Percentiles rank a stretch among this genome's conserved stretches.
Conservation (phyloP, 2,329 filamentous ascomycete genomes). For the Pyrenophora graminea region DNA sequence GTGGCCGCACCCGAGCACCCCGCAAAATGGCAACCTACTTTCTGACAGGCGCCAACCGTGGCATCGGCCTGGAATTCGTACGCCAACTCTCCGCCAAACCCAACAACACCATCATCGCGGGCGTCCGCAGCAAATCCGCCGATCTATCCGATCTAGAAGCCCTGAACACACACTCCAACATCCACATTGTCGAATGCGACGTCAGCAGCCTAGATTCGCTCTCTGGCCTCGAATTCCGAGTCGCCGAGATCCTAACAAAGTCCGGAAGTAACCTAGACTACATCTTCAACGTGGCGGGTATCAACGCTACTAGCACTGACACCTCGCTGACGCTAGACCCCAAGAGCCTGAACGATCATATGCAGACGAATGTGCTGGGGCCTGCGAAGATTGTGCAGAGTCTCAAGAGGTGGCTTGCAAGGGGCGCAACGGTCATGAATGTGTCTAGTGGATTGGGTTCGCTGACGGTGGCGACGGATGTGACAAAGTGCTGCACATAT, state of each 20-base stretch:
- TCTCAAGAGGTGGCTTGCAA: constrained; percentile 38
- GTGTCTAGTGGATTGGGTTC: constrained; percentile 42
- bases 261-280: constrained; percentile 49
- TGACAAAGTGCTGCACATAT: constrained; percentile 47
- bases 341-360: constrained; percentile 46
- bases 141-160: constrained; percentile 37
- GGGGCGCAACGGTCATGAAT: constrained; percentile 42
- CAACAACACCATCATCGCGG: constrained; percentile 48
- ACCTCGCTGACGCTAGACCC: constrained; percentile 48
- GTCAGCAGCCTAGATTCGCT: constrained; percentile 39
- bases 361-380: constrained; percentile 54
- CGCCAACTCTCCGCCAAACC: constrained; percentile 37
- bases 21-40: constrained; percentile 39
- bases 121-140: constrained; percentile 42
- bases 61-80: constrained; percentile 39
- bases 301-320: constrained; percentile 46
- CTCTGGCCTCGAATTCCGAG: constrained; percentile 43
- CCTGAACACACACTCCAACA: constrained; percentile 26
- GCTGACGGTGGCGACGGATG: constrained; percentile 35
- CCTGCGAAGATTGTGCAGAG: constrained; percentile 53
- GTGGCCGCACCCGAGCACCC: neutral
- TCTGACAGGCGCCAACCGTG: constrained; percentile 40
- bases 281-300: constrained; percentile 50
- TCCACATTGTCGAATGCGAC: constrained; percentile 51
- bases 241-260: constrained; percentile 36